These are phyloP conservation scores for Penicillium sp. DNA, from an alignment of 2,329 filamentous ascomycete species.

Conservation along the genomic window DNA sequence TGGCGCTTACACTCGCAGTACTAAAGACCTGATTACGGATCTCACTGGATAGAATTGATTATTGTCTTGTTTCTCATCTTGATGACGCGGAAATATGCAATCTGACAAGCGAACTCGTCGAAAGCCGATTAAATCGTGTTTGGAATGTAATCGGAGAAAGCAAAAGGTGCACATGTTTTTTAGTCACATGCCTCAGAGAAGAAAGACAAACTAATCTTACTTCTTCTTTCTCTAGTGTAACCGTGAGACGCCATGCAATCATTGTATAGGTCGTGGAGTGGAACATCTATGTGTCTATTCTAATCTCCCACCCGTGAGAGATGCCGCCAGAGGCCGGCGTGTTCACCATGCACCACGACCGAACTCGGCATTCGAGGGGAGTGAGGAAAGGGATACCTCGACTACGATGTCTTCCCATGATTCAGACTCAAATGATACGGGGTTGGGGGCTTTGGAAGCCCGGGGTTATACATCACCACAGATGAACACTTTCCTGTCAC, in stretches of 20 bases:
- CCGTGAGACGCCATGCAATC: slow-evolving; percentile 18
- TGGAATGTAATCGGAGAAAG: slow-evolving; percentile 20
- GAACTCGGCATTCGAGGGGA: slow-evolving; percentile 3
- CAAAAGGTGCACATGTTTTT: slow-evolving; percentile 9
- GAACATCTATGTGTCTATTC: slow-evolving; percentile 18
- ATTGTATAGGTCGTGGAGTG: slow-evolving; percentile 15
- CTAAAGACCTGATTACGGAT: neutral
- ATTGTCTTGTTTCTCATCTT: neutral
- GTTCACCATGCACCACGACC: neutral
- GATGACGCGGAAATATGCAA: slow-evolving; percentile 10
- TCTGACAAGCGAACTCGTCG: slow-evolving; percentile 12
- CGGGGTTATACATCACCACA: slow-evolving; percentile 1
- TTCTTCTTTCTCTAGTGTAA: slow-evolving; percentile 11
- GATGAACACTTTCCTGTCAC: neutral
- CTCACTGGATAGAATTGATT: neutral
- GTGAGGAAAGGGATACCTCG: slow-evolving; percentile 7
- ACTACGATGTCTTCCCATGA: slow-evolving; percentile 13
- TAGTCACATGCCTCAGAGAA: neutral
- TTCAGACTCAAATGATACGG: slow-evolving; percentile 9
- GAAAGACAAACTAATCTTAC: neutral
- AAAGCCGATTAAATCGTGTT: slow-evolving; percentile 19
- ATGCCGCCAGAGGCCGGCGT: neutral
- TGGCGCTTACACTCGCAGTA: slow-evolving; percentile 7
- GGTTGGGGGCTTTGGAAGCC: slow-evolving; percentile 2
- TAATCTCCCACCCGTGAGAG: neutral